Conservation (phyloP, 345 rosid genomes). For the Tarenaya hassleriana region DNA sequence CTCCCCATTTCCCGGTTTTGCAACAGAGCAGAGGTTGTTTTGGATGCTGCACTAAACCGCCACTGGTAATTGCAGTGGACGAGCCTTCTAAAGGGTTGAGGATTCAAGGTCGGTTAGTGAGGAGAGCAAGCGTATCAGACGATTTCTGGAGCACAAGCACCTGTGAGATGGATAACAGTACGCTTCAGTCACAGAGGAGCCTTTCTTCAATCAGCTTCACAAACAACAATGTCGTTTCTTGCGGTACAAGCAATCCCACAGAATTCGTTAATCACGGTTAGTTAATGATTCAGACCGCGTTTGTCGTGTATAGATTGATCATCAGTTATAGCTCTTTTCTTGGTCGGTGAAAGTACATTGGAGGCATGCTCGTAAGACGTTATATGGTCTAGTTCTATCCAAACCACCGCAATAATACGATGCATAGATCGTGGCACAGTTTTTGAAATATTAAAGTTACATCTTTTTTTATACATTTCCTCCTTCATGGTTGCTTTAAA, state of each 20-base stretch:
- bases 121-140: conserved; percentile 40
- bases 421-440: too few species aligned
- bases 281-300: conserved; percentile 27
- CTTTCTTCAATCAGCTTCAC: conserved; percentile 50
- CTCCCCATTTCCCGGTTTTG: conserved; percentile 40
- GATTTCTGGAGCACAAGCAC: conserved; percentile 59
- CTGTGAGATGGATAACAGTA: conserved; percentile 53
- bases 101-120: conserved; percentile 40
- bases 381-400: not conserved
- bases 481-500: too few species aligned
- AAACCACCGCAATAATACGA: too few species aligned
- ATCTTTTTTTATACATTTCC: too few species aligned
- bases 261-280: conserved; percentile 74
- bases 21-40: conserved; percentile 96
- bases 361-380: too few species aligned
- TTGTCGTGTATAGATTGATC: too few species aligned
- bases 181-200: conserved; percentile 53
- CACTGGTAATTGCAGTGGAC: conserved; percentile 37
- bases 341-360: not conserved
- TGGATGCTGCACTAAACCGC: conserved; percentile 58
- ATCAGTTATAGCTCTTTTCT: too few species aligned
- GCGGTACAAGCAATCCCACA: conserved; percentile 45
- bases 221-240: conserved; percentile 23
- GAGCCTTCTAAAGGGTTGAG: conserved; percentile 50
- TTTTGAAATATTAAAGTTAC: too few species aligned